Evolutionary conservation across 1,139 yeast genomes (phyloP).

Genomic region (Eremothecium cymbalariae): DNA sequence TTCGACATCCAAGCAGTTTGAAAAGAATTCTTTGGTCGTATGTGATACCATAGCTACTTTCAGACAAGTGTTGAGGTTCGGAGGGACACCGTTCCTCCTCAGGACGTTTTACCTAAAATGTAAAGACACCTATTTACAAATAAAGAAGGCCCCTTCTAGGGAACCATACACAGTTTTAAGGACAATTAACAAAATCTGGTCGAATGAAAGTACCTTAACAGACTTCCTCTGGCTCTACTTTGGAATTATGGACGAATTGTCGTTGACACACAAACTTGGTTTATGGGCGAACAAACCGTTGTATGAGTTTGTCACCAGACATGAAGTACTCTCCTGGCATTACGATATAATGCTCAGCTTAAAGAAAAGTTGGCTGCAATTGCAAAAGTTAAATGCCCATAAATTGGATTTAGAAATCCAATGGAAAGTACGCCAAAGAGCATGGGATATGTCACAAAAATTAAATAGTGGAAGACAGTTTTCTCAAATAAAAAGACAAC

Average conservation of each 20-base stretch:
- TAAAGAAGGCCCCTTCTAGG: constrained; percentile 8
- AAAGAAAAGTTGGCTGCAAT: constrained; percentile 39
- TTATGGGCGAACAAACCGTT: constrained; percentile 38
- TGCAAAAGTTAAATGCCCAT: constrained; percentile 37
- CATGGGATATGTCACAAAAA: constrained; percentile 25
- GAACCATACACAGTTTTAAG: constrained; percentile 9
- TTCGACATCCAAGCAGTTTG: constrained; percentile 20
- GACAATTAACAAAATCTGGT: constrained; percentile 29
- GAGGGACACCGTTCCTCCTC: constrained; percentile 58
- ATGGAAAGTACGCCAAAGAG: constrained; percentile 30
- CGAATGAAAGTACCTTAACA: constrained; percentile 39
- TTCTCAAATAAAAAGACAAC: constrained; percentile 30
- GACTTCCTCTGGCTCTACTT: constrained; percentile 51
- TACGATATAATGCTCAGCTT: constrained; percentile 50
- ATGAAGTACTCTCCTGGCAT: constrained; percentile 60
- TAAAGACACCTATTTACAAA: constrained; percentile 9
- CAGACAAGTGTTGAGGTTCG: constrained; percentile 64
- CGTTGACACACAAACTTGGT: constrained; percentile 46
- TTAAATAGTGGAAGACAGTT: constrained; percentile 12
- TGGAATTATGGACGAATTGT: constrained; percentile 53
- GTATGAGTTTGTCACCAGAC: constrained; percentile 37
- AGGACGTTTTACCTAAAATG: constrained; percentile 22
- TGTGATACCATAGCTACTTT: constrained; percentile 49
- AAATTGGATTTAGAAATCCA: constrained; percentile 36
- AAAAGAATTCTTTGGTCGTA: constrained; percentile 38